phyloP scores from a whole-genome alignment of 2,329 filamentous ascomycete genomes.

The Trichoderma atroviride region DNA sequence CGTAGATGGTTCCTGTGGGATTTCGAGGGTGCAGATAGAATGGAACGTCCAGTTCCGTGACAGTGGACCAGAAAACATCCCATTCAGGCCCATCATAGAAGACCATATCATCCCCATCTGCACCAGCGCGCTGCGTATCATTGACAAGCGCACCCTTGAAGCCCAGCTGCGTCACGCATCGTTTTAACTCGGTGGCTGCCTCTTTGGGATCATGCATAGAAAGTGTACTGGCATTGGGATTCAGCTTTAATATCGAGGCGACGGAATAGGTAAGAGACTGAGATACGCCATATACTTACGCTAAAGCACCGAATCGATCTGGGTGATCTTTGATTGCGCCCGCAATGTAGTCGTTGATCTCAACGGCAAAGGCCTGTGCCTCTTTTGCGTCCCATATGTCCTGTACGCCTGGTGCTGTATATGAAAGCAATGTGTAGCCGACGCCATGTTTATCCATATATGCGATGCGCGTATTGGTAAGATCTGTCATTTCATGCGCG shows the following conservation, averaged over 20 bases:
- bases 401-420: constrained; percentile 53
- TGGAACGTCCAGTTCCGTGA: constrained; percentile 62
- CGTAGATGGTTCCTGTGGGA: constrained; percentile 58
- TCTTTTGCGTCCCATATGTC: constrained; percentile 47
- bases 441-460: constrained; percentile 52
- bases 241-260: not conserved
- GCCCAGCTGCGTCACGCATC: constrained; percentile 59
- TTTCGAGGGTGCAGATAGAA: constrained; percentile 66
- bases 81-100: constrained; percentile 66
- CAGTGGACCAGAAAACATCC: constrained; percentile 63
- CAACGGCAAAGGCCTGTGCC: constrained; percentile 46
- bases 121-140: constrained; percentile 61
- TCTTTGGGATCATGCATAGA: constrained; percentile 57
- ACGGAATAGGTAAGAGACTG: not conserved
- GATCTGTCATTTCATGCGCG: constrained; percentile 54
- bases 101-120: constrained; percentile 61
- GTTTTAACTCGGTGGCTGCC: constrained; percentile 53
- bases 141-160: constrained; percentile 66
- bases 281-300: constrained; percentile 35
- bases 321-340: constrained; percentile 43
- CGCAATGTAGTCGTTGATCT: constrained; percentile 48
- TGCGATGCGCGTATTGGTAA: constrained; percentile 46
- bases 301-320: constrained; percentile 51
- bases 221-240: constrained; percentile 39
- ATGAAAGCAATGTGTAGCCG: constrained; percentile 52